Base-by-base conservation (phyloP, 148 eudicot species). In the Fagopyrum esculentum region DNA sequence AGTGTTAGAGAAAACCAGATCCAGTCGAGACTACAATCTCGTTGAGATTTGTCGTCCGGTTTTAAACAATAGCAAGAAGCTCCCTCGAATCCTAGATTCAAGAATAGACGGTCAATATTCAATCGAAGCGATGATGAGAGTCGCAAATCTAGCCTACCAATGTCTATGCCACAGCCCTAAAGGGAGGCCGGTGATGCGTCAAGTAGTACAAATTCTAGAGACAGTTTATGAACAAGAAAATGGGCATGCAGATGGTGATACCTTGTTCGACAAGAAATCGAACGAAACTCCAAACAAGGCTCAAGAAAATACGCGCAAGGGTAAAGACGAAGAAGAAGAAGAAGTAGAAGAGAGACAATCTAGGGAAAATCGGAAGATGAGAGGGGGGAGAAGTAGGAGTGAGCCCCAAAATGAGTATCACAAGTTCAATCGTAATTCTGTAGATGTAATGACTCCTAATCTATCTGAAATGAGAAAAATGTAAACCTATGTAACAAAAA, bases 1-100 rank as follows among this genome's bases (percentile, higher is more conserved):
- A 80, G 91, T 91, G 56, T 76, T 91, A 84, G 97, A 91, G 81
- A 89, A 88, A 80, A 82, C 89, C 78, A 84, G 89, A 78, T 89
- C 93, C 5, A 85, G 89, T 77, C 86, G 90, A 77, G 97, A 91
- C 72, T 91, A 91, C 75, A 89, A 87, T 69, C 82, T 91, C 59
- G 93, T 91, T 0, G 97, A 91, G 72, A 86, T 91, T 90, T 91
- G 93, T 26, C 90, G 91, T 6, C 97, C 97, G 0, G 83, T 89
- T 73, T 78, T 91, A 78, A 89, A 86, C 76, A 91, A 91, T 71
- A 84, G 77, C 74, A 91, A 89, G 82, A 89, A 91, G 72, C 87
- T 91, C 47, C 75, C 82, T 45, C 81, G 81, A 75, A 88, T 91
- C 68, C 19, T 91, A 60, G 97, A 91, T 76, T 82, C 87, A 6